Evolutionary conservation across 1,139 yeast species (phyloP), one percentile per base, ranked within the genome.

Genomic region (Saccharomyces hybrid): DNA sequence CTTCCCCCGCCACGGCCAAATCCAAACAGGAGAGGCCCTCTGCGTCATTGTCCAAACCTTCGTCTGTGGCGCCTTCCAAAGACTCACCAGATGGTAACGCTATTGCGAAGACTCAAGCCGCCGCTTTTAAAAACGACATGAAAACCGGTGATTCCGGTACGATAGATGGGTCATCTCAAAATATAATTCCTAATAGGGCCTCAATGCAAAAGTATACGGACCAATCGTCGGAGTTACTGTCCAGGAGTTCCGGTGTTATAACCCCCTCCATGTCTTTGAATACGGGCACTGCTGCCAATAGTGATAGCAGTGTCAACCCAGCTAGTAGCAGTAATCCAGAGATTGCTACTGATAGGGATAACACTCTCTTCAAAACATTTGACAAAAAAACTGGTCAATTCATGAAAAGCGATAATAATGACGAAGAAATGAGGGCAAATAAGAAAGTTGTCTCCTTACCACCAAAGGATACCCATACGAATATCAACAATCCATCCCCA

Each of bases 381-480:
- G 70, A 68, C 55, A 55, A 63, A 7, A 62, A 60, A 55, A 67
- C 70, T 1, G 71, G 71, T 7, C 67, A 65, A 48, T 68, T 68
- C 54, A 49, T 63, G 48, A 55, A 62, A 32, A 34, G 26, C 12
- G 42, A 19, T 38, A 19, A 5, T 38, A 38, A 38, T 5, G 44
- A 38, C 6, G 44, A 38, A 11, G 44, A 38, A 38, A 38, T 38
- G 19, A 38, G 44, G 24, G 19, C 24, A 19, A 38, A 19, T 4
- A 38, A 19, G 11, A 38, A 38, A 38, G 44, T 38, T 38, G 44
- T 19, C n/a, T 38, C 44, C n/a, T 19, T 38, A 38, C 44, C 44
- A 6, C 44, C 44, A 19, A 38, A 38, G 44, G 24, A 16, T 38
- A 19, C 19, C 9, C 19, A 16, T 9, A 38, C n/a, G 12, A 38